Conservation (phyloP, 2,329 filamentous ascomycete species). For the Aspergillus sp. region DNA sequence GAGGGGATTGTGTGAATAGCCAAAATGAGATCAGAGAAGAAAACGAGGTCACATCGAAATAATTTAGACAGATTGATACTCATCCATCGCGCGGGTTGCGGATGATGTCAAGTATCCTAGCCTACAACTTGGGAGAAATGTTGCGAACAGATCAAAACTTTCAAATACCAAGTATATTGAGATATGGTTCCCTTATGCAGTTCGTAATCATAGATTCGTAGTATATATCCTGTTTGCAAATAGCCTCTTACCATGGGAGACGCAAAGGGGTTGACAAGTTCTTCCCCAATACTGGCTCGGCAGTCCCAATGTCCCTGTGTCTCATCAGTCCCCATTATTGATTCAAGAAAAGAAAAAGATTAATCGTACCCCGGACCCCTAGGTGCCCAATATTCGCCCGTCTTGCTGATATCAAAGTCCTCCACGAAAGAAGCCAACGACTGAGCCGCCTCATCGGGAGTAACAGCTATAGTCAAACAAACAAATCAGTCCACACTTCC, state of each 20-base stretch:
- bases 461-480: constrained; percentile 51
- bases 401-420: constrained; percentile 63
- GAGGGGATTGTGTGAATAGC: background rate
- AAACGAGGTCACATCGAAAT: too few species aligned
- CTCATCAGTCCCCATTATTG: constrained; percentile 7
- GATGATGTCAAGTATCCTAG: background rate
- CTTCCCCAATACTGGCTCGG: constrained; percentile 62
- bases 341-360: background rate
- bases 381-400: constrained; percentile 72
- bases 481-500: background rate
- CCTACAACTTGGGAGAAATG: too few species aligned
- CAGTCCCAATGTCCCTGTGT: constrained; percentile 66
- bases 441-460: constrained; percentile 65
- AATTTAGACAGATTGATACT: too few species aligned
- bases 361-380: constrained; percentile 61
- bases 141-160: background rate
- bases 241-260: constrained; percentile 58
- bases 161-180: background rate
- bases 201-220: too few species aligned
- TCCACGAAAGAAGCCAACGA: constrained; percentile 63
- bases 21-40: background rate
- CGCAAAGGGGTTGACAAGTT: constrained; percentile 63
- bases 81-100: too few species aligned
- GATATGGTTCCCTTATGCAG: background rate
- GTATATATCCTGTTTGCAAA: background rate